phyloP scores from a whole-genome alignment of 2,329 filamentous ascomycete genomes.

The Pseudogymnoascus sp. region DNA sequence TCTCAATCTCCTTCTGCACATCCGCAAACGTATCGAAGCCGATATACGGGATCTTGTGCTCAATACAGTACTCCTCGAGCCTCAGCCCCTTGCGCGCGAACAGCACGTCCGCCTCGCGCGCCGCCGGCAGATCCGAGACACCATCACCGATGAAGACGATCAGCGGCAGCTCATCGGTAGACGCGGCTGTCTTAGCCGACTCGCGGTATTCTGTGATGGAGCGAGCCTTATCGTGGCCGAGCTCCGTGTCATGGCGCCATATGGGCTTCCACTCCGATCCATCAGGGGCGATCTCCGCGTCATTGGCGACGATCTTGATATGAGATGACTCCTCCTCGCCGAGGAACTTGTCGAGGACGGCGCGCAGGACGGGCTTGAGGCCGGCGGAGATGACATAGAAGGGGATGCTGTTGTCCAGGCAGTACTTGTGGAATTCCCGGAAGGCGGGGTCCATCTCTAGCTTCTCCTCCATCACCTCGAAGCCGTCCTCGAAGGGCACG shows the following conservation, averaged over 20 bases:
- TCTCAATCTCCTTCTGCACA: conserved; percentile 53
- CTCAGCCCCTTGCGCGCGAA: conserved; percentile 59
- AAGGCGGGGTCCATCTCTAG: conserved; percentile 60
- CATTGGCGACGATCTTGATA: conserved; percentile 64
- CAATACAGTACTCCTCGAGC: conserved; percentile 59
- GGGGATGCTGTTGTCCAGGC: conserved; percentile 53
- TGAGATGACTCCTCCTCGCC: conserved; percentile 51
- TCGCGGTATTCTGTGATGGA: conserved; percentile 56
- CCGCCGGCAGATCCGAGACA: conserved; percentile 59
- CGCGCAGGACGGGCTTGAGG: conserved; percentile 54
- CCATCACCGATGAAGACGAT: conserved; percentile 66
- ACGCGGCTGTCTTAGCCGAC: conserved; percentile 44
- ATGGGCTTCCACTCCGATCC: conserved; percentile 57
- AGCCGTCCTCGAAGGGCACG: conserved; percentile 61
- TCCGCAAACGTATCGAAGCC: conserved; percentile 61
- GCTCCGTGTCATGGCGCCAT: conserved; percentile 58
- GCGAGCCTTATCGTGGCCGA: conserved; percentile 61
- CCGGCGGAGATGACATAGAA: conserved; percentile 66
- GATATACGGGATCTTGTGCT: conserved; percentile 53
- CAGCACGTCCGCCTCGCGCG: conserved; percentile 59
- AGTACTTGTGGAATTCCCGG: conserved; percentile 57
- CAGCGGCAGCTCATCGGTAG: conserved; percentile 55
- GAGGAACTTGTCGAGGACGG: conserved; percentile 57
- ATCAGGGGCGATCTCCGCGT: conserved; percentile 51
- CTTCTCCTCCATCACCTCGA: conserved; percentile 54